A percentile compares a stretch with the other conserved stretches of the same genome.
phyloP scores from a whole-genome alignment of 768 basidiomycete species.

The Termitomyces titanicus region DNA sequence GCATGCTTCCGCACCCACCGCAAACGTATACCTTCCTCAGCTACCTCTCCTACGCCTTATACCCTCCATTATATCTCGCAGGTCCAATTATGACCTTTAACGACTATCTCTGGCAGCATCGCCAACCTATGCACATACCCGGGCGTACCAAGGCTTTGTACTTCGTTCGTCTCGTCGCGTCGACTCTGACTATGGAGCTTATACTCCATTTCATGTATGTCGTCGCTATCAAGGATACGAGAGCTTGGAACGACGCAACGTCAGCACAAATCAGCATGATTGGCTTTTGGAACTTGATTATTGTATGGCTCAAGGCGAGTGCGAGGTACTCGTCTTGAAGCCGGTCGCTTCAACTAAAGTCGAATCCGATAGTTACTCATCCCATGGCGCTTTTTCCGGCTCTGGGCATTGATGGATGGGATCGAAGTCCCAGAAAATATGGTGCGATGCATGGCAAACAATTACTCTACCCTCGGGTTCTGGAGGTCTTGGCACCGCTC shows the following conservation, averaged over 20 bases:
- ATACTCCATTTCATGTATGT: slow-evolving; percentile 95
- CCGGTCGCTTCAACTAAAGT: neutral
- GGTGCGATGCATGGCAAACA: slow-evolving; percentile 98
- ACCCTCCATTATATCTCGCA: slow-evolving; percentile 92
- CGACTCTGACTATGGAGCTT: slow-evolving; percentile 83
- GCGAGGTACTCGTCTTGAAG: neutral
- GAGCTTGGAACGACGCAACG: slow-evolving; percentile 76
- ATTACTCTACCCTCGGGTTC: slow-evolving; percentile 89
- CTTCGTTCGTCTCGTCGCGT: slow-evolving; percentile 63
- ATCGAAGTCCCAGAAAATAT: slow-evolving; percentile 97
- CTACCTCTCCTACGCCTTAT: slow-evolving; percentile 84
- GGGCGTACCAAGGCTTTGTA: slow-evolving; percentile 47
- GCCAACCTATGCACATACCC: slow-evolving; percentile 49
- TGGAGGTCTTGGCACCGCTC: slow-evolving; percentile 97
- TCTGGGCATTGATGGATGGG: slow-evolving; percentile 87
- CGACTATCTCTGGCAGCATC: slow-evolving; percentile 89
- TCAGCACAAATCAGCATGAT: slow-evolving; percentile 86
- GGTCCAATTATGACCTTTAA: slow-evolving; percentile 97
- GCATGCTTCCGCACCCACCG: slow-evolving; percentile 52
- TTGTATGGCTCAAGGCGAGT: slow-evolving; percentile 88
- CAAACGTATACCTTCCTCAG: slow-evolving; percentile 64
- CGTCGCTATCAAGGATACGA: slow-evolving; percentile 89
- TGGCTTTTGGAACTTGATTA: slow-evolving; percentile 94
- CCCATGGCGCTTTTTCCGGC: slow-evolving; percentile 95
- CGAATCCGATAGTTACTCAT: slow-evolving; percentile 68